These are phyloP conservation scores for Lachancea mirantina DNA, from an alignment of 805 yeast genomes.

Conservation along the genomic window DNA sequence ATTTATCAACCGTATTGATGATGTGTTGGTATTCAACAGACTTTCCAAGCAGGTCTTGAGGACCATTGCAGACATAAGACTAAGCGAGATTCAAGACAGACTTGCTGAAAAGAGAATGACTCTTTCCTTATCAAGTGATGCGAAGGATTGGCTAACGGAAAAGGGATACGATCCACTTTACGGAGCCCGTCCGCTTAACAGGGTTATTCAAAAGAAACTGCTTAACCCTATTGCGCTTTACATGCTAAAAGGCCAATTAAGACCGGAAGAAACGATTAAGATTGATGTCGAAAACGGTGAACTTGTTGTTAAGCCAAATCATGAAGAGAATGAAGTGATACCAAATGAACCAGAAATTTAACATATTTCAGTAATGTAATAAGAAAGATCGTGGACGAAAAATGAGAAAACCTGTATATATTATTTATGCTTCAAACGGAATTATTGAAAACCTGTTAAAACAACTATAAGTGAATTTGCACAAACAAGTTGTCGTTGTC, in stretches of 20 bases:
- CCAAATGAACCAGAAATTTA: slow-evolving; percentile 10
- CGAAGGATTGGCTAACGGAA: slow-evolving; percentile 71
- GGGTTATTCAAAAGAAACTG: slow-evolving; percentile 76
- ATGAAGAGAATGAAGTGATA: slow-evolving; percentile 29
- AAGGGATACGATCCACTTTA: slow-evolving; percentile 87
- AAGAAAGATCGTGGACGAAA: too few relatives aligned
- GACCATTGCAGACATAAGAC: slow-evolving; percentile 77
- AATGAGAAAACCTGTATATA: too few relatives aligned
- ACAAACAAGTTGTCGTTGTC: too few relatives aligned
- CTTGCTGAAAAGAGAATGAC: slow-evolving; percentile 70
- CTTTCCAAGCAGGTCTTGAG: slow-evolving; percentile 68
- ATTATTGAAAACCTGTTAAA: too few relatives aligned
- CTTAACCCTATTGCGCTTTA: slow-evolving; percentile 81
- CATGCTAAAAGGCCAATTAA: slow-evolving; percentile 73
- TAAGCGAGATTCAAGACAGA: slow-evolving; percentile 74
- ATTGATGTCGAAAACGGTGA: slow-evolving; percentile 41
- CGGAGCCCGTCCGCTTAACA: slow-evolving; percentile 94
- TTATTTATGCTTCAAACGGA: too few relatives aligned
- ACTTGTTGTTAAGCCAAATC: slow-evolving; percentile 42
- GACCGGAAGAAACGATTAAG: slow-evolving; percentile 46
- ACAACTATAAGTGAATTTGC: too few relatives aligned
- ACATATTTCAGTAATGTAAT: too few relatives aligned
- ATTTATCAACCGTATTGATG: slow-evolving; percentile 90
- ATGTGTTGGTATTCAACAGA: slow-evolving; percentile 87
- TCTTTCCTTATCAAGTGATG: slow-evolving; percentile 48